Evolutionary conservation across 768 basidiomycete genomes (phyloP), one percentile per base, ranked within the genome.

Genomic region (Trichaptum fuscoviolaceum): DNA sequence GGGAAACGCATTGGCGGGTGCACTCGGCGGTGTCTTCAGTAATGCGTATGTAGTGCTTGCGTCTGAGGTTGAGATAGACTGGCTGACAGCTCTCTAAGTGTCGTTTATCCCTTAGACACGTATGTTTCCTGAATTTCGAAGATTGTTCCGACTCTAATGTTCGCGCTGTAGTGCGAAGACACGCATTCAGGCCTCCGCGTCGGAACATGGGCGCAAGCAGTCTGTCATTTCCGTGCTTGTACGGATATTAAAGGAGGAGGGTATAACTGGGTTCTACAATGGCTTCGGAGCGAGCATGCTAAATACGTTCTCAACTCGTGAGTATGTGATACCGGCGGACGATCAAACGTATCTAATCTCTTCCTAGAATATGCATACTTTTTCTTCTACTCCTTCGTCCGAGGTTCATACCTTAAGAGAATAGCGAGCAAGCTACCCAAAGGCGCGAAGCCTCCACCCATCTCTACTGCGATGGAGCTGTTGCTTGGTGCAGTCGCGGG

Each of bases 241-340:
- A 63, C 81, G 83, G 72, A 89, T 98, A 67, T 82, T 93, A 73
- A 85, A 83, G 70, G 86, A 87, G 67, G 95, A 98, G 69, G 96
- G 97, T 0, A 69, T 97, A 64, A 65, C 73, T 5, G 97, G 95
- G 0, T 88, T 88, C 74, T 99, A 96, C 78, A 85, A 89, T 58
- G 97, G 97, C 1, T 99, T 98, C 75, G 84, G 87, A 36, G 97
- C 97, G 25, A 98, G 93, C 57, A 99, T 99, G 96, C 80, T 99
- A 70, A 98, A 97, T 77, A 97, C 95, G 1, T 99, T 99, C 77
- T 96, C 95, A 42, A 92, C 91, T 88, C 95, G 96, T 95, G 73
- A 73, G 93, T 85, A 25, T 57, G 30, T 57, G 42, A 20, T 67
- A 63, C 71, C 69, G 5, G 24, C 35, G 2, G 61, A n/a, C 35